Evolutionary conservation across 805 yeast genomes (phyloP).

Genomic region (Brettanomyces naardenensis): DNA sequence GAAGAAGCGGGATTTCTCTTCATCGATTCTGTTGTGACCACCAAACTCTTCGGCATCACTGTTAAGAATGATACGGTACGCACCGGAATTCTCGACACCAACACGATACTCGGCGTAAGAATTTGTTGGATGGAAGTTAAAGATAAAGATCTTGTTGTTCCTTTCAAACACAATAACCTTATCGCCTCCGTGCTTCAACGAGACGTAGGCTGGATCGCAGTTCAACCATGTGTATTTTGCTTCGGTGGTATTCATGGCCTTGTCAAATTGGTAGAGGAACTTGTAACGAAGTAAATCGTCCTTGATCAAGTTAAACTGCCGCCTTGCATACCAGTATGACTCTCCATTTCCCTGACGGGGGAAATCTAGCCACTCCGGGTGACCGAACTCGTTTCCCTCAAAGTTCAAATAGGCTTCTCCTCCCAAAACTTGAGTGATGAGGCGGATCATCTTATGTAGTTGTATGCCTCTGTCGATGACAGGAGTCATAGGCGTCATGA

Average conservation of each 20-base stretch:
- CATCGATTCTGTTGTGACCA: conserved; percentile 73
- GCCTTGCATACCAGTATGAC: conserved; percentile 87
- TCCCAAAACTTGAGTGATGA: conserved; percentile 83
- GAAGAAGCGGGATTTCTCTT: conserved; percentile 42
- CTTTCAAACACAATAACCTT: conserved; percentile 87
- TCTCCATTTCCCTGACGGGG: conserved; percentile 86
- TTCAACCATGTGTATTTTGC: conserved; percentile 62
- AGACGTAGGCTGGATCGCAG: conserved; percentile 69
- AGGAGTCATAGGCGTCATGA: conserved; percentile 61
- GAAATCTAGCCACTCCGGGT: conserved; percentile 98
- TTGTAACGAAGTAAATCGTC: conserved; percentile 77
- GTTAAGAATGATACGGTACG: conserved; percentile 65
- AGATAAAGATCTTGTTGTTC: conserved; percentile 73
- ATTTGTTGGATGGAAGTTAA: conserved; percentile 83
- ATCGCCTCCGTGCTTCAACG: conserved; percentile 82
- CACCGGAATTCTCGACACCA: conserved; percentile 80
- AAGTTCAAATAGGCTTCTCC: conserved; percentile 96
- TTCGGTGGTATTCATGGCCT: conserved; percentile 76
- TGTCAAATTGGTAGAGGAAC: conserved; percentile 73
- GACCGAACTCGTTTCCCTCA: conserved; percentile 98
- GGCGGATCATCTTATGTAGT: conserved; percentile 83
- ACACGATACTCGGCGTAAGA: conserved; percentile 82
- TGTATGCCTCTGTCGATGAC: conserved; percentile 85
- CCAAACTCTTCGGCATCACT: conserved; percentile 68
- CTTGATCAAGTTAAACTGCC: conserved; percentile 83